Base-by-base conservation (phyloP, 75 land plant species). In the Ceratopteris richardii region DNA sequence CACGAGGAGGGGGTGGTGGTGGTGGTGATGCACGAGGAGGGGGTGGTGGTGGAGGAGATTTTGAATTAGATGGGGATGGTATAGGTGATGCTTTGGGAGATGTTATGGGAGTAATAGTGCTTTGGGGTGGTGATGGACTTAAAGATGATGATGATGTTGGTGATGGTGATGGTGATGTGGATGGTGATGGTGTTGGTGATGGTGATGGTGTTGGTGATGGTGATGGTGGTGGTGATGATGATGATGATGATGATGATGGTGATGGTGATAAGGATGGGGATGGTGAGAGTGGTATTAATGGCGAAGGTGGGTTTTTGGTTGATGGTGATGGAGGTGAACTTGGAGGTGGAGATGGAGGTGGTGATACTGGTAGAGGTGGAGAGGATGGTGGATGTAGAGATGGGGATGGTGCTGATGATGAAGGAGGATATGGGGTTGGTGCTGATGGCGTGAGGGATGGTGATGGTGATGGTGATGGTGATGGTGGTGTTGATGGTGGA, bases 391-490 rank as follows among this genome's bases (percentile, higher is more conserved):
- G 14, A 10, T 9, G 42, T 40, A 14, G 42, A 10, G 42, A 40
- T 40, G 42, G 42, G 9, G 42, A 14, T 14, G 42, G 9, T 14
- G 42, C 13, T 40, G 42, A 14, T 40, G 42, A 40, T 40, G 42
- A 40, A 10, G 42, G 14, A 10, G 42, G 14, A 9, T 9, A 14
- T 40, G 42, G 42, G 9, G 42, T 10, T 40, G 42, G 14, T 40
- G 42, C 13, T 40, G 42, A 40, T 40, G 42, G 42, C 14, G 42
- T 9, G 9, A 14, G 42, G 9, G 42, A 40, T 10, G 42, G 14
- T 40, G 42, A 40, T 40, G 42, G 14, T 40, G 42, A 40, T 40
- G 42, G 42, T 40, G 42, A 40, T 40, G 42, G 14, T 40, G 42
- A 14, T 40, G 42, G 42, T 40, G 42, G 42, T 40, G 42, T 9